These are phyloP conservation scores for Flaveria sonorensis DNA, from an alignment of 129 eudicot species.

Conservation along the genomic window DNA sequence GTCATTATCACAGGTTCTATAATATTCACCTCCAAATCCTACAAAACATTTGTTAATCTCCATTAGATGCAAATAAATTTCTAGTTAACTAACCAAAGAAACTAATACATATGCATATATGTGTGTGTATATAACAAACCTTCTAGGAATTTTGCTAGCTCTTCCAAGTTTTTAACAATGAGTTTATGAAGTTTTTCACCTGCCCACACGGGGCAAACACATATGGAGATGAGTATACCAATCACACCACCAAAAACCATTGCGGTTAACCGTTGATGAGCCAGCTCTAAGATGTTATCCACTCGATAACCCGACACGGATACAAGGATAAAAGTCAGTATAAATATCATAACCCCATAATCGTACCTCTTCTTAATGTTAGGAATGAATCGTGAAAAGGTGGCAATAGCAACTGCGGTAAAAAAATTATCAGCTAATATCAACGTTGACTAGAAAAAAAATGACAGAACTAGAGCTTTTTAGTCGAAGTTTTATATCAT, in stretches of 20 bases:
- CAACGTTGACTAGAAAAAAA: too few relatives aligned
- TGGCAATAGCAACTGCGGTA: conserved; percentile 53
- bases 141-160: conserved; percentile 65
- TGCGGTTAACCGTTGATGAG: conserved; percentile 63
- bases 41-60: conserved; percentile 5
- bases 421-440: neutral
- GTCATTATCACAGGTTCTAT: conserved; percentile 29
- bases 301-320: conserved; percentile 71
- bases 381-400: conserved; percentile 75
- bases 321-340: conserved; percentile 69
- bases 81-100: neutral
- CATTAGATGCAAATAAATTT: neutral
- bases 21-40: conserved; percentile 66
- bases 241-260: conserved; percentile 63
- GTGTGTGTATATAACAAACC: conserved; percentile 38
- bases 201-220: conserved; percentile 86
- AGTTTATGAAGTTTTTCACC: conserved; percentile 76
- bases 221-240: conserved; percentile 56
- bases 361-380: conserved; percentile 66
- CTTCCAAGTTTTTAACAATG: conserved; percentile 51
- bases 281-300: conserved; percentile 51
- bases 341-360: conserved; percentile 78
- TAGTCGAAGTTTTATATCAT: too few relatives aligned
- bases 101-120: neutral
- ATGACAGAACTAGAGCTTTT: too few relatives aligned